Evolutionary conservation across 139 green algal genomes (phyloP).

Genomic region (Tetraselmis chui): DNA sequence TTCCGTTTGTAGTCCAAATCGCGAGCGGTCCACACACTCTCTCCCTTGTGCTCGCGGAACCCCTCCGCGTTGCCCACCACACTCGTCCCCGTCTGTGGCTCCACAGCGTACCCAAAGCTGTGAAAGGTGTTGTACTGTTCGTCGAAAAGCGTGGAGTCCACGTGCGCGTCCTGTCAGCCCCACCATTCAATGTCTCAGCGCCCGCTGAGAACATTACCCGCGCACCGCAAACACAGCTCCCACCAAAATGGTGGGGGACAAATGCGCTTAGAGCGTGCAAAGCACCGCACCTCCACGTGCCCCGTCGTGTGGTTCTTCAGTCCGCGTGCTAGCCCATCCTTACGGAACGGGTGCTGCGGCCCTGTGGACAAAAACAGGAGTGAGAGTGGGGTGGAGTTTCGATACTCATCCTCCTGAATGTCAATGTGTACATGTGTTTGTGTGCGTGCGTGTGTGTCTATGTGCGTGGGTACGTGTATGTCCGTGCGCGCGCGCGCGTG

Average conservation of each 20-base stretch:
- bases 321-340: slow-evolving; percentile 61
- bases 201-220: too few species aligned
- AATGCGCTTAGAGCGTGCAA: too few species aligned
- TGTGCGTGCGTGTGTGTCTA: too few species aligned
- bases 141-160: slow-evolving; percentile 71
- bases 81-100: slow-evolving; percentile 18
- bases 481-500: too few species aligned
- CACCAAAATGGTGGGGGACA: too few species aligned
- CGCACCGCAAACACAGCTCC: too few species aligned
- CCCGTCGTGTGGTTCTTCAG: slow-evolving; percentile 75
- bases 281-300: slow-evolving; percentile 57
- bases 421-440: too few species aligned
- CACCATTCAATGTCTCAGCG: too few species aligned
- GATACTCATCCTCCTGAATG: too few species aligned
- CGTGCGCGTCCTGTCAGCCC: slow-evolving; percentile 36
- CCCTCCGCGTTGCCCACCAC: slow-evolving; percentile 36
- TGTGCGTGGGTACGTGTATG: too few species aligned
- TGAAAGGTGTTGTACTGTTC: slow-evolving; percentile 88
- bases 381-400: too few species aligned
- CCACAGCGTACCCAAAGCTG: slow-evolving; percentile 31
- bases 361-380: too few species aligned
- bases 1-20: neutral
- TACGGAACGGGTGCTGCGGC: slow-evolving; percentile 61
- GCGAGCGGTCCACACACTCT: neutral
- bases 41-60: slow-evolving; percentile 20